Evolutionary conservation across 2,329 filamentous ascomycete genomes (phyloP).

Genomic region (Penicillium nordicum): DNA sequence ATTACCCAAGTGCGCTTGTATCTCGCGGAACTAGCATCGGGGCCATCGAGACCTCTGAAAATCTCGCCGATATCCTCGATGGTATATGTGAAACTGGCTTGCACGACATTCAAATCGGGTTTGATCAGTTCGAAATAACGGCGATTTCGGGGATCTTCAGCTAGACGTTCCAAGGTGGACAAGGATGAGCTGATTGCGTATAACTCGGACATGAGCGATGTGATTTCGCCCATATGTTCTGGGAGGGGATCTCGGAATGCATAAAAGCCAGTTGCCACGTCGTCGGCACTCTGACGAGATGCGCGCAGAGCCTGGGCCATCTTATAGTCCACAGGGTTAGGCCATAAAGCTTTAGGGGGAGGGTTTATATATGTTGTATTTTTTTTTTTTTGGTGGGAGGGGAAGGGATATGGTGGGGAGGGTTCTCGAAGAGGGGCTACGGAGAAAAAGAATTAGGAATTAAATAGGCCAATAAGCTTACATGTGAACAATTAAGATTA

Average conservation of each 20-base stretch:
- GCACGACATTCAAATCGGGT: conserved; percentile 49
- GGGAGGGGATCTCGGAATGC: conserved; percentile 51
- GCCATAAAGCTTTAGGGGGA: conserved; percentile 16
- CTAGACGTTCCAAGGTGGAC: conserved; percentile 46
- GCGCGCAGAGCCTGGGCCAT: conserved; percentile 44
- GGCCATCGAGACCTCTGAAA: conserved; percentile 41
- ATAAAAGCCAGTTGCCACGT: conserved; percentile 51
- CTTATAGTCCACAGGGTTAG: conserved; percentile 15
- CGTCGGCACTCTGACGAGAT: conserved; percentile 50
- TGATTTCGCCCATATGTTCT: conserved; percentile 52
- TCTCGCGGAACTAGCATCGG: conserved; percentile 26
- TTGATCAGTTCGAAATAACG: conserved; percentile 41
- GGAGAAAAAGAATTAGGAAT: not conserved
- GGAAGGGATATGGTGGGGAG: not conserved
- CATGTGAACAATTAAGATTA: conserved; percentile 11
- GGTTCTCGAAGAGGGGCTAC: not conserved
- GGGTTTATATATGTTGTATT: not conserved
- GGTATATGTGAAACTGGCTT: conserved; percentile 50
- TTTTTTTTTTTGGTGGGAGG: not conserved
- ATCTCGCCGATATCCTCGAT: conserved; percentile 50
- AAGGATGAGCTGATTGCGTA: conserved; percentile 54
- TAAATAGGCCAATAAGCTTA: conserved; percentile 7
- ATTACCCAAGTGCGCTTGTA: conserved; percentile 53
- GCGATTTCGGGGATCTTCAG: conserved; percentile 40
- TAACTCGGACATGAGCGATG: conserved; percentile 52